A percentile compares a stretch with the other conserved stretches of the same genome.
Conservation (phyloP, 108 stramenopile species). For the Nitzschia sp. region DNA sequence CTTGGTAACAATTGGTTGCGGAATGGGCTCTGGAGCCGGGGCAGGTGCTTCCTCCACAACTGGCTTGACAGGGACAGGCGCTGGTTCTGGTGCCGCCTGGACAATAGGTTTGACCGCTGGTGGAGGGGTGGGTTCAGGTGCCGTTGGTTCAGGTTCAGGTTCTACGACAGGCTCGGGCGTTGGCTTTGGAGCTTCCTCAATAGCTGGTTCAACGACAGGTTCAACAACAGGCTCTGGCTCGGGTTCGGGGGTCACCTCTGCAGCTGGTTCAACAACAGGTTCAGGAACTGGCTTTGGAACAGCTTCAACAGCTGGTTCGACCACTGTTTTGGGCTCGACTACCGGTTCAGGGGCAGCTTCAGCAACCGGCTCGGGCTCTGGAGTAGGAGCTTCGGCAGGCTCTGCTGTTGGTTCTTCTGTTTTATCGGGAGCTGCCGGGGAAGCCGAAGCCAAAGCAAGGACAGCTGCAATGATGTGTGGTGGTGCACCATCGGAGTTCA, state of each 20-base stretch:
- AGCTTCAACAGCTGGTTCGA: background rate
- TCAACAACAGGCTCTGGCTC: too few species aligned
- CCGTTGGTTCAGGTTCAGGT: background rate
- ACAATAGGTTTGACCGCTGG: too few species aligned
- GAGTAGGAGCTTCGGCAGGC: background rate
- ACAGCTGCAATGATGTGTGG: conserved; percentile 15
- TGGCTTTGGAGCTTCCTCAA: too few species aligned
- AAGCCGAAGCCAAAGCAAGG: background rate
- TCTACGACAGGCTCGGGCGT: too few species aligned
- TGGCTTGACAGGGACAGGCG: too few species aligned
- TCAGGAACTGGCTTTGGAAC: background rate
- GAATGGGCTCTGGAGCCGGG: too few species aligned
- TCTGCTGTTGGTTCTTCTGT: too few species aligned
- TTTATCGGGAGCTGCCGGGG: background rate
- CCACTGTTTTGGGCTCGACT: background rate
- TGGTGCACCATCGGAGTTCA: conserved; percentile 11
- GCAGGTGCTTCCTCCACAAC: too few species aligned
- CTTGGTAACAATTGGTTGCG: too few species aligned
- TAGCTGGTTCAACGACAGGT: background rate
- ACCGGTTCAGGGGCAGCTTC: background rate
- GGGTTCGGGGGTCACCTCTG: too few species aligned
- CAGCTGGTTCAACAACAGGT: background rate
- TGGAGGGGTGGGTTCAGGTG: too few species aligned
- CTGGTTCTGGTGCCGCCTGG: too few species aligned
- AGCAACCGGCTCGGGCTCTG: background rate